These are phyloP conservation scores for Aciculoconidium aculeatum DNA, from an alignment of 805 yeast species.

Conservation along the genomic window DNA sequence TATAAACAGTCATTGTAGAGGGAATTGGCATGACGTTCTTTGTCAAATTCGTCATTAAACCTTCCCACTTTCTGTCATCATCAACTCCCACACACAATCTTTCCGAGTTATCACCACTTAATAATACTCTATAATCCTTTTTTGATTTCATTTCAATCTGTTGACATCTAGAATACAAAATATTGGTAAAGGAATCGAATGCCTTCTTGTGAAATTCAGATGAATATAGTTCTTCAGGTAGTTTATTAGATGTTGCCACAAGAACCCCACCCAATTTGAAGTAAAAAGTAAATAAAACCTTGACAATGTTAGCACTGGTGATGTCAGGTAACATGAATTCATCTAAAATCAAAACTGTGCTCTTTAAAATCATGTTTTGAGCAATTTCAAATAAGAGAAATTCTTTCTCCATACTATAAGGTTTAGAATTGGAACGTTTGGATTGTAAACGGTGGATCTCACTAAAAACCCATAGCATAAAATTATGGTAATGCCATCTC, in stretches of 20 bases:
- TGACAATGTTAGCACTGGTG: conserved; percentile 65
- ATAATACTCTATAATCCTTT: conserved; percentile 41
- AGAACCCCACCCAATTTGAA: conserved; percentile 71
- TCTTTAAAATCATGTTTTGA: conserved; percentile 50
- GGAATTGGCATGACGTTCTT: conserved; percentile 10
- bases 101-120: conserved; percentile 1
- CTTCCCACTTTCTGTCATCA: conserved; percentile 30
- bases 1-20: conserved; percentile 45
- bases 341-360: conserved; percentile 58
- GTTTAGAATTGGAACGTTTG: conserved; percentile 23
- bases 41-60: conserved; percentile 20
- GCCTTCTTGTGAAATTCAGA: conserved; percentile 56
- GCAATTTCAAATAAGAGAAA: conserved; percentile 63
- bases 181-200: conserved; percentile 50
- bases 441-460: conserved; percentile 54
- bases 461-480: conserved; percentile 61
- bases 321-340: conserved; percentile 77
- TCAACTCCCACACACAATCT: conserved; percentile 9
- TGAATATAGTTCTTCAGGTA: conserved; percentile 68
- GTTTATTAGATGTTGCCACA: conserved; percentile 66
- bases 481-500: conserved; percentile 68
- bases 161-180: conserved; percentile 54
- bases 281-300: conserved; percentile 59
- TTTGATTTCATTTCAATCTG: conserved; percentile 56
- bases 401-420: conserved; percentile 47